Conservation (phyloP, 306 rosid genomes). For the Psophocarpus tetragonolobus region DNA sequence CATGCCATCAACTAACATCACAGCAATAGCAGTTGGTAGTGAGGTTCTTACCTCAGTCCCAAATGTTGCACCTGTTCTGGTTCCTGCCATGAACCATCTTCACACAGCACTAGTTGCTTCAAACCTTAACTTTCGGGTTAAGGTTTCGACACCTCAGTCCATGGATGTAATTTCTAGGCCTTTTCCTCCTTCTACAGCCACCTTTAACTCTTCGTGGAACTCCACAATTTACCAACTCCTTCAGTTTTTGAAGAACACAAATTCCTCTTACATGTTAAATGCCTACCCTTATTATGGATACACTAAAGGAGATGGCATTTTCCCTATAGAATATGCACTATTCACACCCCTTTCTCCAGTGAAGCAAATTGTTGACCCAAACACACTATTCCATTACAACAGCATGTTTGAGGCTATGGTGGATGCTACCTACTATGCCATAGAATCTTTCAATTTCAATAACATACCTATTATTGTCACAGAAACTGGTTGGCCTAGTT, state of each 20-base stretch:
- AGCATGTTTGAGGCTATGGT: conserved; percentile 98
- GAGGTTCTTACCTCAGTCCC: conserved; percentile 81
- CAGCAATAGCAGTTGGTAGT: conserved; percentile 88
- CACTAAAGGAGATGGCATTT: conserved; percentile 70
- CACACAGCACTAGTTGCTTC: conserved; percentile 82
- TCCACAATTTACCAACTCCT: conserved; percentile 68
- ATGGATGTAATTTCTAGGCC: conserved; percentile 78
- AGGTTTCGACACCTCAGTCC: conserved; percentile 83
- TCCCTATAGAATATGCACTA: conserved; percentile 88
- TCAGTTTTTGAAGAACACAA: conserved; percentile 74
- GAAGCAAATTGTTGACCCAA: conserved; percentile 94
- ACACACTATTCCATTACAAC: conserved; percentile 74
- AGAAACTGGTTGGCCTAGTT: conserved; percentile 88
- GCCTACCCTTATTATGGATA: conserved; percentile 79
- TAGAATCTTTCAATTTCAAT: conserved; percentile 66
- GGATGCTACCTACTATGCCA: conserved; percentile 84
- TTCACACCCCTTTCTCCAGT: conserved; percentile 68
- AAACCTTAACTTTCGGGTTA: conserved; percentile 69
- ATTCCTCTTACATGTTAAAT: conserved; percentile 78
- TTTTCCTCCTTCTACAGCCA: conserved; percentile 87
- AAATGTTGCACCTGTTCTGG: conserved; percentile 70
- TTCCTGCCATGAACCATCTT: conserved; percentile 81
- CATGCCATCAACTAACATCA: conserved; percentile 80
- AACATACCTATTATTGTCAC: conserved; percentile 75
- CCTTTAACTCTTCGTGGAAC: conserved; percentile 73